Conservation (phyloP, 257 asterid species). For the Eustoma russellianum region DNA sequence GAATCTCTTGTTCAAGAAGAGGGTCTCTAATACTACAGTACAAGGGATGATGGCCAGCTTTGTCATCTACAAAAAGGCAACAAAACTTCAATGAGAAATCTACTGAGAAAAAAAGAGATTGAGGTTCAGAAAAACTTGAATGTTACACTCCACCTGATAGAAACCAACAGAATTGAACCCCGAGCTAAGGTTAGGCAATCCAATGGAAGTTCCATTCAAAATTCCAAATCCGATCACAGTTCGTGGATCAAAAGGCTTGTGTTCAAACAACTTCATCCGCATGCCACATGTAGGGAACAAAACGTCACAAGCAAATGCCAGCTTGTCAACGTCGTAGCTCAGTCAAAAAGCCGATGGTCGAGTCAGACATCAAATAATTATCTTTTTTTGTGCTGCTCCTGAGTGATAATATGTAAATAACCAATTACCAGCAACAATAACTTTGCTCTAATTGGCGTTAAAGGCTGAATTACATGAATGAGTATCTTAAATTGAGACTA, state of each 20-base stretch:
- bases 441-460: not conserved
- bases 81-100: no score
- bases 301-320: constrained; percentile 84
- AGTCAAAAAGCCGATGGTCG: constrained; percentile 10
- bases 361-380: not conserved
- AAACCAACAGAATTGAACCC: constrained; percentile 93
- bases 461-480: constrained; percentile 1
- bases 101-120: no score
- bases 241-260: constrained; percentile 66
- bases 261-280: constrained; percentile 69
- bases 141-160: no score
- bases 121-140: no score
- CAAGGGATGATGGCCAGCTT: constrained; percentile 95
- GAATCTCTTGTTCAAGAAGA: constrained; percentile 75
- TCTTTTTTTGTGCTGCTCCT: not conserved
- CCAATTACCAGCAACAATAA: not conserved
- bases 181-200: constrained; percentile 75
- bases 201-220: constrained; percentile 82
- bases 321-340: constrained; percentile 91
- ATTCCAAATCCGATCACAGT: constrained; percentile 73
- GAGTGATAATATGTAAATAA: not conserved
- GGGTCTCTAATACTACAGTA: constrained; percentile 76
- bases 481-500: not conserved
- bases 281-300: constrained; percentile 79
- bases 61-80: constrained; percentile 81